These are phyloP conservation scores for Kwoniella botswanensis DNA, from an alignment of 768 basidiomycete species.

Conservation along the genomic window DNA sequence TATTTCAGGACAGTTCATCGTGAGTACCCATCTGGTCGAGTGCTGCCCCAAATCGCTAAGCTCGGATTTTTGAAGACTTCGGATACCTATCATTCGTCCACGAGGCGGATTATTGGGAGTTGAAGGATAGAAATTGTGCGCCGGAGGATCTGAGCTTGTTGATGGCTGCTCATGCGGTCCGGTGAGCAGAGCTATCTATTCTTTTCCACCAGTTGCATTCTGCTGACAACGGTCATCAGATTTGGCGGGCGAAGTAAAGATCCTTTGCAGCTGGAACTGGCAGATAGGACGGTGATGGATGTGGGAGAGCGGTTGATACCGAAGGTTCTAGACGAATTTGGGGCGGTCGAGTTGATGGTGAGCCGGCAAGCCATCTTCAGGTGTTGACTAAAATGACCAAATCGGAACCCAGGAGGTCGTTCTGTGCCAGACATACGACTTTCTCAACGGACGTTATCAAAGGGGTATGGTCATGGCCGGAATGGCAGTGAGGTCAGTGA, in stretches of 20 bases:
- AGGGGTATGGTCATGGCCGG: conserved; percentile 32
- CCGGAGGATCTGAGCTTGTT: conserved; percentile 19
- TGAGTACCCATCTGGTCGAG: conserved; percentile 2
- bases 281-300: conserved; percentile 10
- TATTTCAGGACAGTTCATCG: conserved; percentile 31
- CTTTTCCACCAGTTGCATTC: background rate
- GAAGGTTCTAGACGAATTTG: conserved; percentile 19
- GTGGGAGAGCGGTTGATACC: conserved; percentile 10
- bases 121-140: conserved; percentile 18
- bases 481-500: conserved; percentile 27
- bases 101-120: conserved; percentile 26
- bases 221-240: background rate
- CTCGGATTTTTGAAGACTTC: conserved; percentile 4
- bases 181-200: conserved; percentile 15
- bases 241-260: background rate
- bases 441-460: conserved; percentile 17
- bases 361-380: background rate
- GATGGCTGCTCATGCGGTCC: conserved; percentile 31
- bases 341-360: conserved; percentile 35
- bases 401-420: conserved; percentile 18
- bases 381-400: background rate
- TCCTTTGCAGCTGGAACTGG: background rate
- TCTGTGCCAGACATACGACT: conserved; percentile 24
- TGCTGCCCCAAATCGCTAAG: too few relatives aligned
- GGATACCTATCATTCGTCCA: conserved; percentile 36